Evolutionary conservation across 176 grass and related monocot genomes (phyloP), one percentile per base, ranked within the genome.

Genomic region (Bromus sterilis): DNA sequence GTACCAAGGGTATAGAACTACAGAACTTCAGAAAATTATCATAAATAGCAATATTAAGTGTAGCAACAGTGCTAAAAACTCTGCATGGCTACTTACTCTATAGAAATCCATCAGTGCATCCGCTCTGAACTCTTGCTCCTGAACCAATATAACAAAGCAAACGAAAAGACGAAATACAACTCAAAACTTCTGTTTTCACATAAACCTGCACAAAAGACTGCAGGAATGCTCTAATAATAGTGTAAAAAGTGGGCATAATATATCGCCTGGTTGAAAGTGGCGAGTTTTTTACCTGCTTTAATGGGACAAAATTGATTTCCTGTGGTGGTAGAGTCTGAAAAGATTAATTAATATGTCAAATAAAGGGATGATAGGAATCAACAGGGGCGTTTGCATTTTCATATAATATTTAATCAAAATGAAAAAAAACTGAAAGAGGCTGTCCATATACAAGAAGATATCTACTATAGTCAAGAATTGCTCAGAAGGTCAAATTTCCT

Each of bases 41-140:
- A 57, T 24, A 21, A 3, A 3, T 65, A 34, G 26, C 21, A 78
- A 6, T 31, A 71, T 21, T 55, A 34, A 42, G 35, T 56, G 11
- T 53, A 51, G 33, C n/a, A 30, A 36, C 0, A 0, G 18, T 59
- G 66, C 57, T 63, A 64, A 75, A 83, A 66, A 40, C 31, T 56
- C 34, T 55, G 3, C 16, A 14, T 63, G 42, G 26, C 11, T 82
- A 63, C 89, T 89, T 94, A 97, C 90, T 86, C 80, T 93, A 67
- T 97, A 94, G 67, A 85, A 94, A 80, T 93, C 95, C 75, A 97
- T 83, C 82, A 94, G 84, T 74, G 85, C 79, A 89, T 91, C 88
- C 75, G 95, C 92, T 78, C 75, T 89, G 78, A 97, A 97, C n/a
- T 58, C 91, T 88, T 91, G 81, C 60, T 71, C 83, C 95, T 94